Evolutionary conservation across 2,329 filamentous ascomycete genomes (phyloP), one percentile per base, ranked within the genome.

Genomic region (Thelonectria blattea): DNA sequence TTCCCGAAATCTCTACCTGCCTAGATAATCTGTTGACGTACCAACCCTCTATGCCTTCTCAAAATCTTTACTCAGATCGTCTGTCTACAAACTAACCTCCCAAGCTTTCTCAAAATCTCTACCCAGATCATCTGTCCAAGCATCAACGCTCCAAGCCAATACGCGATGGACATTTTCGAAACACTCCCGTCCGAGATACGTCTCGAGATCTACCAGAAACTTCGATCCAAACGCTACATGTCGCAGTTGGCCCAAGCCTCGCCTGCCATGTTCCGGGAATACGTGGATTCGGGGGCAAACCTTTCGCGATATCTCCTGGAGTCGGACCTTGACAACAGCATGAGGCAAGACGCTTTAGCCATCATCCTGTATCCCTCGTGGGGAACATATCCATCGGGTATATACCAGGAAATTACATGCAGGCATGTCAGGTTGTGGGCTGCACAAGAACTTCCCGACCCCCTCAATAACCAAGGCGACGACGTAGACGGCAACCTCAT

Each of bases 301-400:
- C 46, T 65, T n/a, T n/a, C 45, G 39, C 37, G 51, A 11, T 32
- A 7, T 12, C 17, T 52, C 3, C 18, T 65, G 11, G n/a, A 53
- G 11, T 18, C 34, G 14, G 62, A 66, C 11, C 22, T 65, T 3
- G 57, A 66, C 18, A 8, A 42, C 1, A 4, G 51, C 3, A 65
- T 62, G 58, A 58, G 54, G 1, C 65, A 66, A 20, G 56, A 66
- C 3, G 58, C 61, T 3, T 62, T 58, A 56, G 56, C 46, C 12
- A 55, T 66, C 8, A 57, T 66, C 14, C 18, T 45, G 10, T 34
- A 54, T 53, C 55, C 62, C 11, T 39, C 14, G 17, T 11, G 10
- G 32, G 20, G 20, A 7, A 34, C 12, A n/a, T 14, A 7, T 20
- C 20, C 32, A 6, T 24, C 30, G n/a, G 34, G 45, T 20, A 12